Base-by-base conservation (phyloP, 768 basidiomycete species). In the Pseudohyphozyma bogoriensis region DNA sequence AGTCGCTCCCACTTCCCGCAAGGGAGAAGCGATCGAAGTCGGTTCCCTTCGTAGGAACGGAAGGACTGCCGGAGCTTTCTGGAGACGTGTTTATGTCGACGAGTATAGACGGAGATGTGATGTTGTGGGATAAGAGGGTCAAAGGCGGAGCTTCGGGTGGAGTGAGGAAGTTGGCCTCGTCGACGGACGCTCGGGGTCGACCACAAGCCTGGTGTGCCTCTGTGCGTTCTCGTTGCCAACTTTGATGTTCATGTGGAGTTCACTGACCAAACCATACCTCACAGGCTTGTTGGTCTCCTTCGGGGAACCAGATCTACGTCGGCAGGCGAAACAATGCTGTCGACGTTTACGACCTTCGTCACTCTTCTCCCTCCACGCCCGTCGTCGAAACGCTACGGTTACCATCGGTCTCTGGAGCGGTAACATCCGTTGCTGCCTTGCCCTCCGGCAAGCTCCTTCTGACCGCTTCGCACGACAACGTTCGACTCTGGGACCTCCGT, bases 171-270 rank as follows among this genome's bases (percentile, higher is more conserved):
- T 44, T 58, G 7, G 56, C 89, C 78, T 85, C 28, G 26, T 32
- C 16, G 54, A 59, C 54, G 50, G 37, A 89, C 87, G 26, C 89
- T n/a, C n/a, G n/a, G n/a, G n/a, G n/a, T n/a, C n/a, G n/a, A n/a
- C n/a, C n/a, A n/a, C n/a, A n/a, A 89, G 33, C 89, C 89, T 15
- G 96, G 91, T 90, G 90, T 74, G 81, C 93, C 69, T 91, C 91
- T 64, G 93, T 96, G 74, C 70, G 83, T 73, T 55, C 44, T 10
- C 35, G 15, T 56, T 46, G 22, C 49, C 55, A 29, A 15, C 7
- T 37, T 37, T 58, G 13, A 16, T 51, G 4, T 3, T 31, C 26
- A 16, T 44, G 20, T 22, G 31, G 3, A 36, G 18, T 31, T 52
- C 37, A 31, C 18, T 31, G 24, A n/a, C 33, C 36, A 35, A 42